These are phyloP conservation scores for Magnolia changhungtana DNA, from an alignment of 164 flowering plant species.

Conservation along the genomic window DNA sequence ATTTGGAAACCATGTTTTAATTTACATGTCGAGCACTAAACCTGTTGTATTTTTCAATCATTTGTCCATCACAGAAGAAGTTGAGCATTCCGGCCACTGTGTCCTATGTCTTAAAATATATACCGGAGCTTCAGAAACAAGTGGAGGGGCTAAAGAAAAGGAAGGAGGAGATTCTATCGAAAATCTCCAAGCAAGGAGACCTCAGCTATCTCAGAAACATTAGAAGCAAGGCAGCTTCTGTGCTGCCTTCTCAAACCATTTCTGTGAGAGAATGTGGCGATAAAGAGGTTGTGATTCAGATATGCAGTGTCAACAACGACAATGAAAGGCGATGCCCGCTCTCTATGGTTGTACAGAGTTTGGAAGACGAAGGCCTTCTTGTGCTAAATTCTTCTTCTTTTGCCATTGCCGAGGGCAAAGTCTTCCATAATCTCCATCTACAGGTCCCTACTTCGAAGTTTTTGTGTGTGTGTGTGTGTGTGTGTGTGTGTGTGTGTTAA, in stretches of 20 bases:
- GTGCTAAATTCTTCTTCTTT: slow-evolving; percentile 46
- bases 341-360: slow-evolving; percentile 32
- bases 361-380: slow-evolving; percentile 49
- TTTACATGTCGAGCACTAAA: neutral
- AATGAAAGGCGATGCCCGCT: slow-evolving; percentile 15
- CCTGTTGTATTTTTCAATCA: neutral
- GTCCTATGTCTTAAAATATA: slow-evolving; percentile 47
- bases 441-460: slow-evolving; percentile 28
- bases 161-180: slow-evolving; percentile 41
- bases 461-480: too few relatives aligned
- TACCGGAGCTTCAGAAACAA: slow-evolving; percentile 58
- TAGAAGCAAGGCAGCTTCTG: slow-evolving; percentile 3
- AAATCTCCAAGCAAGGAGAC: slow-evolving; percentile 20
- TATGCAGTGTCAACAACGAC: slow-evolving; percentile 18
- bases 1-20: too few relatives aligned
- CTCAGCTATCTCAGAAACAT: neutral
- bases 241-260: slow-evolving; percentile 17
- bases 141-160: slow-evolving; percentile 35
- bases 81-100: slow-evolving; percentile 59
- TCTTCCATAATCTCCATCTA: slow-evolving; percentile 51
- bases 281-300: slow-evolving; percentile 43
- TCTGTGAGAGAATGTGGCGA: slow-evolving; percentile 35
- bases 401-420: slow-evolving; percentile 34
- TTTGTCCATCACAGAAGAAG: slow-evolving; percentile 38
- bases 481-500: too few relatives aligned